Percentiles rank a stretch among this genome's conserved stretches.
Conservation (phyloP, 169 alveolate genomes). For the Plasmodium billcollinsi region DNA sequence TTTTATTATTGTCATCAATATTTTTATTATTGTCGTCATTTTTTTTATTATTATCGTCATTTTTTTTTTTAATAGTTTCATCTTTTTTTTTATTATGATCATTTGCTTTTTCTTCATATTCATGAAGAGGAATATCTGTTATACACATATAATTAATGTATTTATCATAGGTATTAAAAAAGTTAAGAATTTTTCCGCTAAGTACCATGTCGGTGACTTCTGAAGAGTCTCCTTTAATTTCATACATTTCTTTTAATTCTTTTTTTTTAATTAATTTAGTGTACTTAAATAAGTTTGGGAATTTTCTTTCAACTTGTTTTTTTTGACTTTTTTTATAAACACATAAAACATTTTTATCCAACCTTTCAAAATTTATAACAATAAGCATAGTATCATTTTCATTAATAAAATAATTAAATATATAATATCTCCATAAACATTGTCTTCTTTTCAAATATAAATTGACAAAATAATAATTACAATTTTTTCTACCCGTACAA, state of each 20-base stretch:
- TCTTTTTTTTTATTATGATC: background rate
- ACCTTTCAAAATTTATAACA: constrained; percentile 32
- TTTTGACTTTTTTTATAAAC: constrained; percentile 55
- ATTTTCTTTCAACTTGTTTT: constrained; percentile 26
- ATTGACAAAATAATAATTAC: constrained; percentile 57
- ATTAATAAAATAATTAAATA: constrained; percentile 33
- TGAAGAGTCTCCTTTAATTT: constrained; percentile 62
- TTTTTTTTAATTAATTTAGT: constrained; percentile 48
- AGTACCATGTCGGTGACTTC: constrained; percentile 53
- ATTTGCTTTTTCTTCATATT: constrained; percentile 17
- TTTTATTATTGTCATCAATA: background rate
- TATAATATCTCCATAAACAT: constrained; percentile 71
- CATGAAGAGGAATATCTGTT: constrained; percentile 52
- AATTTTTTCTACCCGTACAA: constrained; percentile 69
- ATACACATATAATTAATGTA: constrained; percentile 60
- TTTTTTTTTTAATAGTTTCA: background rate
- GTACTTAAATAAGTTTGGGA: constrained; percentile 51
- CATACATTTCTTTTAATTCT: constrained; percentile 54
- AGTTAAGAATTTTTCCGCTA: constrained; percentile 50
- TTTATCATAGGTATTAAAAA: constrained; percentile 50
- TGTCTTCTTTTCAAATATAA: constrained; percentile 57
- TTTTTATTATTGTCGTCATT: background rate
- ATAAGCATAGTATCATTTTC: constrained; percentile 56
- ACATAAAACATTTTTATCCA: constrained; percentile 62
- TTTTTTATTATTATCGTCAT: constrained; percentile 2